Conservation (phyloP, 257 asterid genomes). For the Scutellaria barbata region DNA sequence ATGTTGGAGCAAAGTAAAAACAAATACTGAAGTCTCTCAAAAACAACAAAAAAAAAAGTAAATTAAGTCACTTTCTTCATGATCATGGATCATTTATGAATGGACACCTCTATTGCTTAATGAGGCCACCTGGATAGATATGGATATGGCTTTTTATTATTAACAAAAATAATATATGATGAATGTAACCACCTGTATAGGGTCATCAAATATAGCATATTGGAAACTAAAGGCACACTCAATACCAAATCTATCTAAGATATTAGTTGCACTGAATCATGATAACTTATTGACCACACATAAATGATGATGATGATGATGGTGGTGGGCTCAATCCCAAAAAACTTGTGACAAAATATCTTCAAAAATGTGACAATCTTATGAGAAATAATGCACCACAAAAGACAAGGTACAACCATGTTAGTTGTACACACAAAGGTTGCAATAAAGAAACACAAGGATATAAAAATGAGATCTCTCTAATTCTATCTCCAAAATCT, state of each 20-base stretch:
- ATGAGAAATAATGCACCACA: background rate
- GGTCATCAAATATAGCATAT: no score
- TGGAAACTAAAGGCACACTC: background rate
- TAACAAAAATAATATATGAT: no score
- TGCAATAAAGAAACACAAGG: background rate
- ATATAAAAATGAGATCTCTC: background rate
- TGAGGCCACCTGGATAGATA: background rate
- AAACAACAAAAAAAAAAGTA: background rate
- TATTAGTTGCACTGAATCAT: background rate
- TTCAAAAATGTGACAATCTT: background rate
- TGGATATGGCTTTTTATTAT: background rate
- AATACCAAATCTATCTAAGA: background rate
- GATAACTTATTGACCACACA: background rate
- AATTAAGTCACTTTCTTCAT: background rate
- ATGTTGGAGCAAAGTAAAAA: no score
- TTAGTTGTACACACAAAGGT: background rate
- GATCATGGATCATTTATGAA: constrained; percentile 5
- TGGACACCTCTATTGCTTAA: background rate
- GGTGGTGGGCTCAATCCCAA: background rate
- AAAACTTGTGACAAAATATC: background rate
- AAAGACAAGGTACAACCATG: no score
- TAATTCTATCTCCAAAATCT: background rate
- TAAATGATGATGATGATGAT: background rate
- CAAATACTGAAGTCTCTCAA: background rate
- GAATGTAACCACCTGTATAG: no score